A percentile compares a stretch with the other conserved stretches of the same genome.
Conservation (phyloP, 1,284 basidiomycete genomes). For the Neolentinus lepideus region DNA sequence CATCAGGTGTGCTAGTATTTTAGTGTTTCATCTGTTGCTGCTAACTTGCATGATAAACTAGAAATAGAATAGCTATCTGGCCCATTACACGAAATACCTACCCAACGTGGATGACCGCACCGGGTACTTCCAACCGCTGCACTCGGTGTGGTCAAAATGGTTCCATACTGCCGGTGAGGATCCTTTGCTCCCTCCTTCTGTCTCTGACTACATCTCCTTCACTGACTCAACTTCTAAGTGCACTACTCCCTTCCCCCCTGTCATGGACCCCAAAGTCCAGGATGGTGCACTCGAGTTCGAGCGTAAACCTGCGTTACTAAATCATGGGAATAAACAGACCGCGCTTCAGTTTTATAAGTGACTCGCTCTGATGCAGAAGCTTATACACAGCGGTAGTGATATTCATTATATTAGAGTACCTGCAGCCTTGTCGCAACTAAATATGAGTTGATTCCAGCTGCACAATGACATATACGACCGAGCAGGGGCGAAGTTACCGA, state of each 20-base stretch:
- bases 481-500: too few relatives aligned
- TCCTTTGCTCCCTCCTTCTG: background rate
- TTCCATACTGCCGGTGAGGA: background rate
- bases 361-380: too few relatives aligned
- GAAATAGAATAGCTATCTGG: conserved; percentile 66
- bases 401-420: too few relatives aligned
- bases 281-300: conserved; percentile 7
- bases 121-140: conserved; percentile 36
- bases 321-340: too few relatives aligned
- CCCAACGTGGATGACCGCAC: conserved; percentile 30
- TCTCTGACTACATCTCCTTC: background rate
- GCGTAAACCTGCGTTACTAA: conserved; percentile 10
- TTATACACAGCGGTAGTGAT: too few relatives aligned
- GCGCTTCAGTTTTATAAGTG: too few relatives aligned
- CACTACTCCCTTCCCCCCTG: conserved; percentile 3
- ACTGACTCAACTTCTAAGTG: conserved; percentile 8
- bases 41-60: conserved; percentile 16
- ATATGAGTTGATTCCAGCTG: too few relatives aligned
- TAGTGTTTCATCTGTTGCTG: background rate
- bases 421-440: too few relatives aligned
- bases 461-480: too few relatives aligned
- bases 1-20: conserved; percentile 42
- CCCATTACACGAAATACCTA: conserved; percentile 46
- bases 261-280: background rate
- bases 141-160: conserved; percentile 44